Evolutionary conservation across 345 rosid genomes (phyloP).

Genomic region (Brassica incana): DNA sequence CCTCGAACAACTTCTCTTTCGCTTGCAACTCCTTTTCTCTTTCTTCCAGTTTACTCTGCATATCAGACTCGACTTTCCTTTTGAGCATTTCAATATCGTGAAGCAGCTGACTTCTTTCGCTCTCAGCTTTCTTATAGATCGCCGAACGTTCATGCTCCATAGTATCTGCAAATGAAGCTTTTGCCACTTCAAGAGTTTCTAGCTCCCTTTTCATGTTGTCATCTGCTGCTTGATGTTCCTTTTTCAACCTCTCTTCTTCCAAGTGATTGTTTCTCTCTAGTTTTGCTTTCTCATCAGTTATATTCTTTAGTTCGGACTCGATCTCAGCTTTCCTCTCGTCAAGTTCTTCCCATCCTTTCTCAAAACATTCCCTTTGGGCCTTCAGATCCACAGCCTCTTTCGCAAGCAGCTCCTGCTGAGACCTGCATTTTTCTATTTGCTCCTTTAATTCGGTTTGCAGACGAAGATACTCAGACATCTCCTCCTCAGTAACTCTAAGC

Average conservation of each 20-base stretch:
- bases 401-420: constrained; percentile 67
- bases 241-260: constrained; percentile 71
- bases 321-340: constrained; percentile 69
- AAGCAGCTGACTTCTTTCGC: constrained; percentile 71
- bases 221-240: constrained; percentile 53
- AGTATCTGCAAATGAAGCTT: constrained; percentile 61
- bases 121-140: constrained; percentile 60
- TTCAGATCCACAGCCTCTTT: constrained; percentile 87
- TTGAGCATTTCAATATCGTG: constrained; percentile 70
- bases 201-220: constrained; percentile 59
- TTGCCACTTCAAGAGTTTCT: constrained; percentile 69
- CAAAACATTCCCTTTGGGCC: constrained; percentile 80
- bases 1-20: constrained; percentile 65
- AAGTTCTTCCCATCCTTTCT: constrained; percentile 92
- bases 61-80: constrained; percentile 66
- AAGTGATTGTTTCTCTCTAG: constrained; percentile 56
- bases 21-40: constrained; percentile 61
- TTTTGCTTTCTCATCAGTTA: constrained; percentile 53
- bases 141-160: constrained; percentile 72
- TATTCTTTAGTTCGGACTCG: constrained; percentile 52
- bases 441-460: constrained; percentile 79
- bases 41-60: constrained; percentile 63
- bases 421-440: constrained; percentile 73
- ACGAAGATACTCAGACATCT: constrained; percentile 64
- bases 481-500: constrained; percentile 75